Evolutionary conservation across 176 grass and related monocot genomes (phyloP), one percentile per base, ranked within the genome.

Genomic region (Tillandsia fasciculata): DNA sequence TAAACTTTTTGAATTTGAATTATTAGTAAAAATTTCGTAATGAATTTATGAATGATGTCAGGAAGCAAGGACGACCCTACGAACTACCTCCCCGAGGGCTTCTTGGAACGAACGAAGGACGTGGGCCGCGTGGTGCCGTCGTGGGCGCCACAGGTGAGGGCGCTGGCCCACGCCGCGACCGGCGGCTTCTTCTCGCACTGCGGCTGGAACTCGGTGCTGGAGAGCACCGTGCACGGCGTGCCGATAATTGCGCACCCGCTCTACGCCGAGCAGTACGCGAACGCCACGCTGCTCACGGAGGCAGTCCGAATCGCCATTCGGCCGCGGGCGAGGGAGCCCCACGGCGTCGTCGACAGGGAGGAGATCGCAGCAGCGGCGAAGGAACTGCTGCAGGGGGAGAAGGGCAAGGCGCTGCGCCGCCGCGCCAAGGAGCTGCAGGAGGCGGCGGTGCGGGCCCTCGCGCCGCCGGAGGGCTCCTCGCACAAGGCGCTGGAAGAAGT

Each of bases 131-230:
- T 84, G 48, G 64, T 74, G 26, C 65, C 50, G 54, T 64, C 53
- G 6, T 74, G 75, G 81, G 76, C 53, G 12, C 81, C 81, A 6
- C 82, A 84, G 68, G 59, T 58, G 33, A 66, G 64, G 12, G 70
- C 78, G 24, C 81, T 83, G 2, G 9, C 20, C 0, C 81, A 83
- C 70, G 48, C 18, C 4, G 71, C 82, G 13, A 59, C 65, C 1
- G 85, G 64, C 10, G 77, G 66, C 11, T 84, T 88, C 77, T 77
- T 88, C 56, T 83, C 85, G 3, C 85, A 88, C 63, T 88, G 86
- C 63, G 86, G 86, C 4, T 81, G 86, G 86, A 88, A 88, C 81
- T 88, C 78, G 52, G 48, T 11, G 11, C 12, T 76, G 63, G 85
- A 87, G 56, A 67, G 56, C 20, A 12, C 80, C 49, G n/a, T 12